Percentiles rank a stretch among this genome's conserved stretches.
Conservation (phyloP, 768 basidiomycete species). For the Clitopilus hobsonii region DNA sequence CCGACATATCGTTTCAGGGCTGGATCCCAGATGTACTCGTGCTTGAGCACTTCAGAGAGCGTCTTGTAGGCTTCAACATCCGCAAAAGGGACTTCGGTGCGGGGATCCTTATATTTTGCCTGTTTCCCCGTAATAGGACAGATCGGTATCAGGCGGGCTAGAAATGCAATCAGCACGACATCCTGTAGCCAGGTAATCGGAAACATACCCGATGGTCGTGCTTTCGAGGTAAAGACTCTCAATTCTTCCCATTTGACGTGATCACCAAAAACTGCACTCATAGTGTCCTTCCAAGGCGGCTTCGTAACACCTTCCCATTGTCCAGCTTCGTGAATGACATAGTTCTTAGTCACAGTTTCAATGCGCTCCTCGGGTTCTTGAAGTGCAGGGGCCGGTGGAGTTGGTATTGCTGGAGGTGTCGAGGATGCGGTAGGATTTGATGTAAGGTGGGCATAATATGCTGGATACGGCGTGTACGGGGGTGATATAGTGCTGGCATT, state of each 20-base stretch:
- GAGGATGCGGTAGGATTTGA: not conserved
- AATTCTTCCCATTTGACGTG: constrained; percentile 79
- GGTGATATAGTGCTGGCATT: not conserved
- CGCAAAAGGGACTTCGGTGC: constrained; percentile 76
- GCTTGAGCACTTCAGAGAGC: constrained; percentile 55
- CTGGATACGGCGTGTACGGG: not conserved
- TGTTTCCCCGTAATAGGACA: constrained; percentile 79
- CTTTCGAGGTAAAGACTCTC: constrained; percentile 39
- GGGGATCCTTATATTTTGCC: constrained; percentile 79
- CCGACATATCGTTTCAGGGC: constrained; percentile 39
- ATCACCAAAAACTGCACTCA: constrained; percentile 81
- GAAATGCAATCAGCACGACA: constrained; percentile 2
- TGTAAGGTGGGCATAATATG: not conserved
- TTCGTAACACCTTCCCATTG: constrained; percentile 42
- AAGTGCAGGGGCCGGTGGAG: constrained; percentile 4
- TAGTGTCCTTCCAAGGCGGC: constrained; percentile 66
- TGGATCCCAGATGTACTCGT: constrained; percentile 68
- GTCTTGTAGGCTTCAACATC: constrained; percentile 59
- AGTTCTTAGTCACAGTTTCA: constrained; percentile 61
- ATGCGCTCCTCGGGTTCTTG: constrained; percentile 29
- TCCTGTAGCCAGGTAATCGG: constrained; percentile 35
- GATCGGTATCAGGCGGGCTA: constrained; percentile 59
- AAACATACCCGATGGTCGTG: constrained; percentile 40
- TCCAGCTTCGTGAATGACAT: constrained; percentile 61
- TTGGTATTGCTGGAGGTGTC: constrained; percentile 3